phyloP scores from a whole-genome alignment of 768 basidiomycete species.

The Multifurca ochricompacta region DNA sequence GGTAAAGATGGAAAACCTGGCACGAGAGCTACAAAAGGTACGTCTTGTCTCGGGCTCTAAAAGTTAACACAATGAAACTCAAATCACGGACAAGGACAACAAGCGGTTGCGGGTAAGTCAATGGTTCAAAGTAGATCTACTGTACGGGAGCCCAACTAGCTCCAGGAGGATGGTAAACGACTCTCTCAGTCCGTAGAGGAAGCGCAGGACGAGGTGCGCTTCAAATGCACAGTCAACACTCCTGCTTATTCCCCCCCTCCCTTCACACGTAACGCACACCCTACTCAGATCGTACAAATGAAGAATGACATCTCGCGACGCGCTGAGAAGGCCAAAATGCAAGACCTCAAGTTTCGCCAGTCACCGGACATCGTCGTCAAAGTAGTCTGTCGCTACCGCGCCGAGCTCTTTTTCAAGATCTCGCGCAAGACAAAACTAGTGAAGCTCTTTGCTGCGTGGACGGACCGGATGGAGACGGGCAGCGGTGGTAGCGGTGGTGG shows the following conservation, averaged over 20 bases:
- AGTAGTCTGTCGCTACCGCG: conserved; percentile 81
- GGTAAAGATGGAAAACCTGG: conserved; percentile 84
- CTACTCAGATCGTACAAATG: conserved; percentile 63
- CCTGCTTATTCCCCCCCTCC: not conserved
- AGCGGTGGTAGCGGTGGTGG: not conserved
- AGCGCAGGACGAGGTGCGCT: conserved; percentile 72
- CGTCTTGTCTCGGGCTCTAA: not conserved
- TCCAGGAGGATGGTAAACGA: conserved; percentile 78
- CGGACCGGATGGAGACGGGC: conserved; percentile 68
- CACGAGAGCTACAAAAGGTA: conserved; percentile 85
- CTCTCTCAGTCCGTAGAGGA: conserved; percentile 76
- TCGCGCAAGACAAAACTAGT: conserved; percentile 84
- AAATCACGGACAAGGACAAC: conserved; percentile 57
- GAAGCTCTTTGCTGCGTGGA: conserved; percentile 81
- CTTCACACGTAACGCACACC: not conserved
- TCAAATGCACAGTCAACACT: not conserved
- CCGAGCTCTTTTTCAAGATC: conserved; percentile 89
- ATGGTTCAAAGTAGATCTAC: conserved; percentile 28
- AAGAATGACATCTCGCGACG: conserved; percentile 77
- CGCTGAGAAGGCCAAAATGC: conserved; percentile 67
- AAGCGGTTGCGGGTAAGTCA: conserved; percentile 66
- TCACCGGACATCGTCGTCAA: conserved; percentile 88
- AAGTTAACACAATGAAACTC: conserved; percentile 6
- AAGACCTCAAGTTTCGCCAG: conserved; percentile 76
- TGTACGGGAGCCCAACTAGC: conserved; percentile 31